Evolutionary conservation across 2,329 filamentous ascomycete species (phyloP), one percentile per base, ranked within the genome.

Genomic region (Rhynchosporium agropyri): DNA sequence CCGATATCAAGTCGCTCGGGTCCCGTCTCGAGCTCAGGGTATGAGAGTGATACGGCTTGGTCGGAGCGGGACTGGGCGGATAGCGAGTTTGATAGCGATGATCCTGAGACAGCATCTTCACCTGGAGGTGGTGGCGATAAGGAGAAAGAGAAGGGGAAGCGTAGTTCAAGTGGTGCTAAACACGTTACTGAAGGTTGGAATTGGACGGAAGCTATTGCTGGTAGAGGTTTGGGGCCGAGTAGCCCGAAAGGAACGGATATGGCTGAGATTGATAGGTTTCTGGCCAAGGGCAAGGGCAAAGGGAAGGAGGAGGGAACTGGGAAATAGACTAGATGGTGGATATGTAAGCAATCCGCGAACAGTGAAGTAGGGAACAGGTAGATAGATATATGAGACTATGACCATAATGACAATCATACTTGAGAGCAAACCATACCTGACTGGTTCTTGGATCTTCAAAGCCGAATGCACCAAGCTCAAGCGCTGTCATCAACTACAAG

Each of bases 61-160:
- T 89, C 84, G 72, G 87, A 90, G 55, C 78, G 81, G 10, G 86
- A 89, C 72, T 88, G 85, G 78, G 78, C 78, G 9, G 84, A 87
- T 67, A 85, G 77, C 38, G 80, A 76, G 31, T 77, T 80, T 54
- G 79, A 82, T 61, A 79, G 77, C 55, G 78, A 79, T 57, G 74
- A 77, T 62, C 78, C 80, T 51, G 77, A 77, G 45, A 75, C 77
- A 50, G 29, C 33, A 36, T 36, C 33, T 36, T 26, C 3, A 38
- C 29, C 28, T 57, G 20, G 48, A 55, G 51, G 42, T 36, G 33
- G 33, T 36, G 33, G 33, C 9, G 67, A 67, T 4, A 71, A 73
- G 57, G 67, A 60, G 6, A 67, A 61, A 63, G 67, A 67, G 6
- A 71, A 73, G 56, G 67, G 58, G 8, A 67, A 62, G 33, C 67